A percentile compares a stretch with the other conserved stretches of the same genome.
phyloP scores from a whole-genome alignment of 768 basidiomycete species.

The Strobilomyces dryophilus region DNA sequence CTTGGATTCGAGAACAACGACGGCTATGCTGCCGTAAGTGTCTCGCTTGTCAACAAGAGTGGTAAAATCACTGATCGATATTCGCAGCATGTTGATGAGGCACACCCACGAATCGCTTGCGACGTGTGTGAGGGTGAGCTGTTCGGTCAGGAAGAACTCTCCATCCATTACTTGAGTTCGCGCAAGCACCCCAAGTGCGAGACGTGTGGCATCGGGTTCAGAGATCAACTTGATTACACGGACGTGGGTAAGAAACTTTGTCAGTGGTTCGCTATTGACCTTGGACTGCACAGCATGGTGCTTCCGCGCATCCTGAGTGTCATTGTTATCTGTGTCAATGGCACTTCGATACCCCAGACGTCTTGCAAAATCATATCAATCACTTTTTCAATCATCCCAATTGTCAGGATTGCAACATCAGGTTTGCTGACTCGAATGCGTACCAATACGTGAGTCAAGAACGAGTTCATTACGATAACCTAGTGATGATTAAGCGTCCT shows the following conservation, averaged over 20 bases:
- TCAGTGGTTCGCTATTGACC: conserved; percentile 8
- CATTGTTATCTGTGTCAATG: conserved; percentile 36
- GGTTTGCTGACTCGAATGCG: conserved; percentile 37
- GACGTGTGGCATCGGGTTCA: conserved; percentile 26
- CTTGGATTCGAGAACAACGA: conserved; percentile 33
- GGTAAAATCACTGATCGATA: not conserved
- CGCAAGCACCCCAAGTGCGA: conserved; percentile 26
- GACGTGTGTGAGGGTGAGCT: conserved; percentile 22
- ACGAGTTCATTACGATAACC: not conserved
- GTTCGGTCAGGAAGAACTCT: conserved; percentile 22
- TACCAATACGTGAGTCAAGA: conserved; percentile 34
- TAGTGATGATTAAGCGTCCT: not conserved
- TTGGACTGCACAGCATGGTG: conserved; percentile 26
- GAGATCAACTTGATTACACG: conserved; percentile 23
- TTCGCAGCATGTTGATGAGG: conserved; percentile 36
- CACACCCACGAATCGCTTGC: conserved; percentile 37
- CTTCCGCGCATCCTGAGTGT: conserved; percentile 28
- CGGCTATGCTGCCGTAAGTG: conserved; percentile 29
- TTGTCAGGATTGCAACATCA: conserved; percentile 39
- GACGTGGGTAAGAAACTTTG: conserved; percentile 18
- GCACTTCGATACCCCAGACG: conserved; percentile 36
- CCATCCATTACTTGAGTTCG: conserved; percentile 25
- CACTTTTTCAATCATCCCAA: conserved; percentile 43
- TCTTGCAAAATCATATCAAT: conserved; percentile 38
- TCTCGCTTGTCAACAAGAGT: not conserved